These are phyloP conservation scores for Novymonas esmeraldas DNA, from an alignment of 208 protist genomes.

Conservation along the genomic window DNA sequence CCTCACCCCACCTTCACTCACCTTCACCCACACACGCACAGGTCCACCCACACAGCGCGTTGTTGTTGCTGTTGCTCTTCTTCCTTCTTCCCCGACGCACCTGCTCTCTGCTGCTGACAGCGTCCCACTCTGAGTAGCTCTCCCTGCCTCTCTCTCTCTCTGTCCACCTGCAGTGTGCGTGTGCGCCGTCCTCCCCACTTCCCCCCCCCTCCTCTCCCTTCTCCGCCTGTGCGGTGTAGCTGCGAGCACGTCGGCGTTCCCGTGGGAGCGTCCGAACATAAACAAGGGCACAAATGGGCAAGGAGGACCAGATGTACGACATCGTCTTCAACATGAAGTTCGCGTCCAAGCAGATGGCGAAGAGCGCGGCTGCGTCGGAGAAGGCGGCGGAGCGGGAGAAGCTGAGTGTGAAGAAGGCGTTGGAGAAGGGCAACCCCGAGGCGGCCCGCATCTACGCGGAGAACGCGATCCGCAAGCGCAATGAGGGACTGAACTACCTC, in stretches of 20 bases:
- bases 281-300: conserved; percentile 43
- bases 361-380: conserved; percentile 84
- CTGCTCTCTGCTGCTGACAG: not conserved
- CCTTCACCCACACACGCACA: conserved; percentile 14
- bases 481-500: conserved; percentile 96
- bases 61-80: not conserved
- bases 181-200: not conserved
- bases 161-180: too few relatives aligned
- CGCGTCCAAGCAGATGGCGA: conserved; percentile 94
- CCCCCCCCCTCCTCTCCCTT: not conserved
- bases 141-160: conserved; percentile 3
- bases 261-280: too few relatives aligned
- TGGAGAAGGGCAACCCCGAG: conserved; percentile 97
- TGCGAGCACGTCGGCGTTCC: too few relatives aligned
- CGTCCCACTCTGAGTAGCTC: not conserved
- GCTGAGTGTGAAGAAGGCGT: conserved; percentile 93
- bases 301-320: conserved; percentile 81
- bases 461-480: conserved; percentile 98
- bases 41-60: conserved; percentile 7
- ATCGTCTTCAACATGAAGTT: conserved; percentile 97
- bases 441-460: conserved; percentile 98
- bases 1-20: not conserved
- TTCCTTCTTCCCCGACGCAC: too few relatives aligned
- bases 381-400: conserved; percentile 94
- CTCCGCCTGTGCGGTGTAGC: too few relatives aligned